Evolutionary conservation across 805 yeast genomes (phyloP), one percentile per base, ranked within the genome.

Genomic region (Saccharomycopsis olivae): DNA sequence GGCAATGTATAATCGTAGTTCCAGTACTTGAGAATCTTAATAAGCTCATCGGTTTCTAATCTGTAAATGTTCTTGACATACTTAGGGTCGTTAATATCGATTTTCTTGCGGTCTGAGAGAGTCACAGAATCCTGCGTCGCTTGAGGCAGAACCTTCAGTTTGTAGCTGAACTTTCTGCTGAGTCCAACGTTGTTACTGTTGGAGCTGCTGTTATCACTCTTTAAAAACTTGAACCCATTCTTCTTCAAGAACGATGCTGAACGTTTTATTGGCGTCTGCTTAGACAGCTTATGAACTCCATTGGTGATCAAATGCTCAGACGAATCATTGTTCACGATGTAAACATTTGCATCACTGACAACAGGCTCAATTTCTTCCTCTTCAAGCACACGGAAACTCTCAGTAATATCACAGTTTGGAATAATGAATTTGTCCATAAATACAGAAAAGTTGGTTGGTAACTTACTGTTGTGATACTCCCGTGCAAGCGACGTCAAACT

Each of bases 21-120:
- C 49, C 49, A 46, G 23, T 33, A 46, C 19, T 46, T 46, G n/a
- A 46, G 24, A 10, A 46, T 32, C 23, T 46, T 46, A 28, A 46
- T 29, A 5, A 46, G 31, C 13, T 43, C 47, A 8, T 43, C 45
- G 5, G 47, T 46, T 38, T 43, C 45, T 18, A 46, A 33, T 13
- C 23, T 30, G 27, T 35, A 46, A 15, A 46, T 43, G 11, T 38
- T 21, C 29, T 44, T 44, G 10, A 18, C 23, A 25, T 33, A 38
- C 13, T 39, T 31, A 19, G 19, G 10, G 29, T 41, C 43, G 15
- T 28, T 31, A 20, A 39, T 25, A 20, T 38, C 25, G 11, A 40
- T 10, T 29, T 21, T 29, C 20, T 19, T 4, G 21, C 5, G 4
- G 10, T 23, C 25, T 19, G 39, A 8, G 3, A 14, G 14, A 25